Evolutionary conservation across 257 asterid species (phyloP).

Genomic region (Solanum gracilifrons): DNA sequence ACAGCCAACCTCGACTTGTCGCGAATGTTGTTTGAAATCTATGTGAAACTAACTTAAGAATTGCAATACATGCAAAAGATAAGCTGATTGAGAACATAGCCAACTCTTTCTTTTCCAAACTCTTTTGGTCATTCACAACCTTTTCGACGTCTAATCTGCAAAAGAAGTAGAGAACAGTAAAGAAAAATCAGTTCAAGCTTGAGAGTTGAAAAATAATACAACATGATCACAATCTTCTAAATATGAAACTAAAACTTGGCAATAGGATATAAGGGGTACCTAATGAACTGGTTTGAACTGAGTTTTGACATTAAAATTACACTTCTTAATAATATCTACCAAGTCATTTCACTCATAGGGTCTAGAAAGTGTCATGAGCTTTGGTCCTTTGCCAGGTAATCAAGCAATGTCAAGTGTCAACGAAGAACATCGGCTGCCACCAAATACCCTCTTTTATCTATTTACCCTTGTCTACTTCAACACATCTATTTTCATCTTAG

Average conservation of each 20-base stretch:
- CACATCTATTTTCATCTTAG: no score
- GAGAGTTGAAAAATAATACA: not conserved
- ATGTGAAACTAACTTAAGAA: slow-evolving; percentile 29
- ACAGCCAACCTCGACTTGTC: slow-evolving; percentile 49
- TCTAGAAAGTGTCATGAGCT: no score
- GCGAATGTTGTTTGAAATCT: slow-evolving; percentile 12
- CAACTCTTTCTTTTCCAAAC: slow-evolving; percentile 59
- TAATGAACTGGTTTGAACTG: no score
- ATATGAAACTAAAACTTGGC: not conserved
- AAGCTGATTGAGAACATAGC: slow-evolving; percentile 39
- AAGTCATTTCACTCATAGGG: no score
- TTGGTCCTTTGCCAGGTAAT: no score
- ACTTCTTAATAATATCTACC: no score
- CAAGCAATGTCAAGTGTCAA: no score
- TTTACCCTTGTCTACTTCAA: no score
- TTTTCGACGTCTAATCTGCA: slow-evolving; percentile 70
- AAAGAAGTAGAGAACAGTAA: not conserved
- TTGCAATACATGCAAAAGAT: slow-evolving; percentile 45
- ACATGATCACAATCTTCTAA: not conserved
- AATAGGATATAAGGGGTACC: no score
- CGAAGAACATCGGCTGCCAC: no score
- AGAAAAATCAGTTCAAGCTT: not conserved
- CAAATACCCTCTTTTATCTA: no score
- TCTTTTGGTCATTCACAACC: slow-evolving; percentile 42
- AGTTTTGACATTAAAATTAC: no score